phyloP scores from a whole-genome alignment of 176 grass and related monocot genomes.

The Bothriochloa decipiens region DNA sequence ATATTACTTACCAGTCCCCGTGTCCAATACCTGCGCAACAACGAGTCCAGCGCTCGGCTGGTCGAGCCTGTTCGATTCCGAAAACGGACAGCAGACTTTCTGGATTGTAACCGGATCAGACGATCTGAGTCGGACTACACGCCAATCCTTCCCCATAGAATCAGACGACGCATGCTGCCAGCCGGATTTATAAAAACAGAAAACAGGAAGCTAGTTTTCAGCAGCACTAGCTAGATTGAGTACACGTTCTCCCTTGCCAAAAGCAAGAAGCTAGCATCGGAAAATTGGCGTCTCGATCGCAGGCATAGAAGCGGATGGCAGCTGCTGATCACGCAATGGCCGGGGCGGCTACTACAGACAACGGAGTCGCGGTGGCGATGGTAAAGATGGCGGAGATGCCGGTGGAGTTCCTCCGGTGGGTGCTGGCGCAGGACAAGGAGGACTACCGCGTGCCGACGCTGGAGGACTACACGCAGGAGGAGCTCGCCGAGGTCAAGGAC shows the following conservation, averaged over 20 bases:
- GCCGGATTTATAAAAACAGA: too few species aligned
- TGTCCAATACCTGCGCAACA: too few species aligned
- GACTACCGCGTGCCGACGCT: constrained; percentile 5
- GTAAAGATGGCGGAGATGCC: not conserved
- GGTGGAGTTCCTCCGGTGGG: not conserved
- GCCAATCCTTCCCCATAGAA: too few species aligned
- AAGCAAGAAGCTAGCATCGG: not conserved
- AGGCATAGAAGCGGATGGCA: not conserved
- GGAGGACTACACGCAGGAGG: constrained; percentile 10
- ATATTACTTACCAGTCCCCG: too few species aligned
- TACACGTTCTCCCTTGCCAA: not conserved
- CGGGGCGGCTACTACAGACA: not conserved
- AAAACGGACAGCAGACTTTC: too few species aligned
- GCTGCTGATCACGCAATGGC: not conserved
- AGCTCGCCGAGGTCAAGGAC: not conserved
- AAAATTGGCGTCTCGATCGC: not conserved
- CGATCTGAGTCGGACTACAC: too few species aligned
- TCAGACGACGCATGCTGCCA: too few species aligned
- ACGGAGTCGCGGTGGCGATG: not conserved
- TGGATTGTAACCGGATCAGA: too few species aligned
- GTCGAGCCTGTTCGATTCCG: too few species aligned
- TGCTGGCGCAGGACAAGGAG: constrained; percentile 1
- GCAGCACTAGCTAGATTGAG: too few species aligned
- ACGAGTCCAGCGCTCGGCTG: too few species aligned
- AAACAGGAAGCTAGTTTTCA: too few species aligned